These are phyloP conservation scores for Laburnicola sp. DNA, from an alignment of 2,329 filamentous ascomycete genomes.

Conservation along the genomic window DNA sequence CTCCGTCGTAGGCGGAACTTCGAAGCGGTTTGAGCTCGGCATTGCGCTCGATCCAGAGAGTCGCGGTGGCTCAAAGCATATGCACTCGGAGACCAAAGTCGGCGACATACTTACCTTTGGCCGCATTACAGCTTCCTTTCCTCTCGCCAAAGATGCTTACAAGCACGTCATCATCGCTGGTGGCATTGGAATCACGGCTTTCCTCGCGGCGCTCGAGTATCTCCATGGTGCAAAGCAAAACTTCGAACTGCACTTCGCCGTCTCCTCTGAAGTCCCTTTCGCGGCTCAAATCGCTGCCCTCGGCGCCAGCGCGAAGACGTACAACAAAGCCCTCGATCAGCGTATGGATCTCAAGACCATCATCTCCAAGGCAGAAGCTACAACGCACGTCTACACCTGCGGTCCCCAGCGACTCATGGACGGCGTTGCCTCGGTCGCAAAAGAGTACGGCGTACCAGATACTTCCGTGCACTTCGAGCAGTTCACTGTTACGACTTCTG, in stretches of 20 bases:
- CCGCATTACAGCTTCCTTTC: slow-evolving; percentile 1
- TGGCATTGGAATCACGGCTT: slow-evolving; percentile 9
- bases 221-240: slow-evolving; percentile 3
- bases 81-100: background rate
- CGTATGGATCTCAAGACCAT: background rate
- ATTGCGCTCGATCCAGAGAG: slow-evolving; percentile 4
- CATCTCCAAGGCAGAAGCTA: slow-evolving; percentile 1
- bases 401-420: slow-evolving; percentile 6
- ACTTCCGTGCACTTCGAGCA: slow-evolving; percentile 6
- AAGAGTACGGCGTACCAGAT: background rate
- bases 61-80: slow-evolving; percentile 2
- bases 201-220: slow-evolving; percentile 4
- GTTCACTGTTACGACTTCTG: slow-evolving; percentile 1
- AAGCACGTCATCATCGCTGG: slow-evolving; percentile 8
- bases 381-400: slow-evolving; percentile 2
- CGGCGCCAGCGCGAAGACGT: background rate
- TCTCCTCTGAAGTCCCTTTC: slow-evolving; percentile 5
- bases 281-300: background rate
- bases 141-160: slow-evolving; percentile 1
- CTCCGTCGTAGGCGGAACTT: slow-evolving; percentile 1
- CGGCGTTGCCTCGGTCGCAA: background rate
- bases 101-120: slow-evolving; percentile 2
- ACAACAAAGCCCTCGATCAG: slow-evolving; percentile 2
- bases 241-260: slow-evolving; percentile 6
- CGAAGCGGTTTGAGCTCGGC: slow-evolving; percentile 4